Evolutionary conservation across 2,329 filamentous ascomycete genomes (phyloP).

Genomic region (Fusarium odoratissimum): DNA sequence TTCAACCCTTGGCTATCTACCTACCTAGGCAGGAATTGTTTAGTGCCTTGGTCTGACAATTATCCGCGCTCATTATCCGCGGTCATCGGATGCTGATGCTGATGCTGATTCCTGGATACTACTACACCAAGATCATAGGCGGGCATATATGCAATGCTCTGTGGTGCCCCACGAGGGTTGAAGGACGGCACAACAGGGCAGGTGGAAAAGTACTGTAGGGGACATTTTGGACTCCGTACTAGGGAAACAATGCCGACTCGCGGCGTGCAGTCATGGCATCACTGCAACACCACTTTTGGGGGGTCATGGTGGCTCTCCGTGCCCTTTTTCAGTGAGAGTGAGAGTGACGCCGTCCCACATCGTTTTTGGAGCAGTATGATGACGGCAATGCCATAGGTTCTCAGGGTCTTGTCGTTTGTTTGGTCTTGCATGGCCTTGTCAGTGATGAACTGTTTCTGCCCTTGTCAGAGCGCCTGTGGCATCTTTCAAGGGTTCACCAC

Average conservation of each 20-base stretch:
- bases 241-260: conserved; percentile 27
- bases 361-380: conserved; percentile 43
- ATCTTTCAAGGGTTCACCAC: conserved; percentile 41
- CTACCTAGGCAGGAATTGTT: conserved; percentile 1
- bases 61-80: conserved; percentile 30
- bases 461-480: conserved; percentile 35
- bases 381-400: conserved; percentile 40
- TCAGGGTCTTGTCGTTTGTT: conserved; percentile 38
- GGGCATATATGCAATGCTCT: conserved; percentile 31
- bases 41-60: conserved; percentile 23
- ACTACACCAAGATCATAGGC: conserved; percentile 31
- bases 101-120: conserved; percentile 17
- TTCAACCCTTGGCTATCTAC: conserved; percentile 14
- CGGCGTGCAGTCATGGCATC: conserved; percentile 43
- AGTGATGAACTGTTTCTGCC: conserved; percentile 8
- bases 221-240: conserved; percentile 1
- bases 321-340: conserved; percentile 20
- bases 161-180: conserved; percentile 19
- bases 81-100: conserved; percentile 28
- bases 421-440: conserved; percentile 26
- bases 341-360: conserved; percentile 41
- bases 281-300: conserved; percentile 42
- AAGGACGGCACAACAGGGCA: conserved; percentile 25
- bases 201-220: conserved; percentile 26
- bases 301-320: conserved; percentile 20